phyloP scores from a whole-genome alignment of 495 filamentous ascomycete genomes.

The Pyrenopolyporus hunteri region DNA sequence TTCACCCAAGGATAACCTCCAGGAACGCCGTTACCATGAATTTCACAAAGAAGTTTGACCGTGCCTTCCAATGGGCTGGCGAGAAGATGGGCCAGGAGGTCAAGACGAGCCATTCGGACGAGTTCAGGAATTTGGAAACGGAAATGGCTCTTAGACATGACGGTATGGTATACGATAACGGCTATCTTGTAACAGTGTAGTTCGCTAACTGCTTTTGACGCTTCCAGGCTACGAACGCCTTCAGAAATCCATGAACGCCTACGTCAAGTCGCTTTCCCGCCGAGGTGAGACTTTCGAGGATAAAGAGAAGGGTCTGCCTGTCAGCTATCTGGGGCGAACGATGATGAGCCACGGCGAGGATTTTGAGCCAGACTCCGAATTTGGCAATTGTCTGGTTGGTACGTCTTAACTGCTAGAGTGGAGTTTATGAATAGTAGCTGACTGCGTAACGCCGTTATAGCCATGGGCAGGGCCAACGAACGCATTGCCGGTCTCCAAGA shows the following conservation, averaged over 20 bases:
- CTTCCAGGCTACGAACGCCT: conserved; percentile 67
- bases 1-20: neutral
- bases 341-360: conserved; percentile 95
- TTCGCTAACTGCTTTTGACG: neutral
- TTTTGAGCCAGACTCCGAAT: conserved; percentile 89
- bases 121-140: conserved; percentile 90
- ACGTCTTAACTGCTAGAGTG: conserved; percentile 38
- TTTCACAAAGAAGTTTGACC: conserved; percentile 94
- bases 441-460: conserved; percentile 44
- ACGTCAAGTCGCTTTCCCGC: conserved; percentile 90
- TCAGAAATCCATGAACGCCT: conserved; percentile 85
- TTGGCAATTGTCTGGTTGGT: conserved; percentile 87
- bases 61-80: conserved; percentile 97
- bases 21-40: conserved; percentile 65
- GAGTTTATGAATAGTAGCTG: neutral
- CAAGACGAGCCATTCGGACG: conserved; percentile 86
- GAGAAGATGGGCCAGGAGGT: conserved; percentile 95
- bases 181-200: neutral
- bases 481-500: conserved; percentile 87
- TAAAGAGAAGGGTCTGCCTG: conserved; percentile 75
- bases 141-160: conserved; percentile 94
- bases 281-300: conserved; percentile 86
- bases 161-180: conserved; percentile 62
- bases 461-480: conserved; percentile 86
- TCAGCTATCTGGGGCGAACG: conserved; percentile 79